Percentiles rank a stretch among this genome's conserved stretches.
Conservation (phyloP, 2,329 filamentous ascomycete species). For the Amauroascus niger region DNA sequence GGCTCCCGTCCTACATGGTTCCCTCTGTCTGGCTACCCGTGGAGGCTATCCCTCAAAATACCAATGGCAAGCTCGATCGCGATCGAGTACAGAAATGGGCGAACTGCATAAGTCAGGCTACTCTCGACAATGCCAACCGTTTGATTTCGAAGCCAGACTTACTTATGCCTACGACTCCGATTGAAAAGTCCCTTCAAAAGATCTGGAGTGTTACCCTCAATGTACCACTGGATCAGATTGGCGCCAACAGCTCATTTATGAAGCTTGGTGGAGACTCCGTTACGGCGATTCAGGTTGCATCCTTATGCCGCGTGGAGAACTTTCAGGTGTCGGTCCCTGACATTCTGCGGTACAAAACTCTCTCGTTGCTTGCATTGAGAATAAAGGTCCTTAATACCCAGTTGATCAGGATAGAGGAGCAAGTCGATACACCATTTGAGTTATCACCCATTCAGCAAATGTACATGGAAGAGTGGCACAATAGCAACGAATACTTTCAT, state of each 20-base stretch:
- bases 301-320: neutral
- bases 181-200: slow-evolving; percentile 1
- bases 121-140: neutral
- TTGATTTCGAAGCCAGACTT: neutral
- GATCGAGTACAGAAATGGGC: too few relatives aligned
- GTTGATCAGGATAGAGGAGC: neutral
- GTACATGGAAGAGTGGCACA: slow-evolving; percentile 13
- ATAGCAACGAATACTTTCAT: slow-evolving; percentile 15
- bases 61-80: too few relatives aligned
- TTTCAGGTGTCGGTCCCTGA: neutral
- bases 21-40: too few relatives aligned
- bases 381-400: neutral
- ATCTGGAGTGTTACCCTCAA: slow-evolving; percentile 28
- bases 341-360: neutral
- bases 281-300: slow-evolving; percentile 19
- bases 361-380: neutral
- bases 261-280: slow-evolving; percentile 17
- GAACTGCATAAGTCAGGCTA: too few relatives aligned
- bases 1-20: too few relatives aligned
- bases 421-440: neutral
- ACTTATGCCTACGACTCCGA: neutral
- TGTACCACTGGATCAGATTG: slow-evolving; percentile 24
- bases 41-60: too few relatives aligned
- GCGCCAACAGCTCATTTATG: slow-evolving; percentile 12
- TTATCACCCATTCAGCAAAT: slow-evolving; percentile 19